Conservation (phyloP, 495 filamentous ascomycete genomes). For the Xylaria cubensis region DNA sequence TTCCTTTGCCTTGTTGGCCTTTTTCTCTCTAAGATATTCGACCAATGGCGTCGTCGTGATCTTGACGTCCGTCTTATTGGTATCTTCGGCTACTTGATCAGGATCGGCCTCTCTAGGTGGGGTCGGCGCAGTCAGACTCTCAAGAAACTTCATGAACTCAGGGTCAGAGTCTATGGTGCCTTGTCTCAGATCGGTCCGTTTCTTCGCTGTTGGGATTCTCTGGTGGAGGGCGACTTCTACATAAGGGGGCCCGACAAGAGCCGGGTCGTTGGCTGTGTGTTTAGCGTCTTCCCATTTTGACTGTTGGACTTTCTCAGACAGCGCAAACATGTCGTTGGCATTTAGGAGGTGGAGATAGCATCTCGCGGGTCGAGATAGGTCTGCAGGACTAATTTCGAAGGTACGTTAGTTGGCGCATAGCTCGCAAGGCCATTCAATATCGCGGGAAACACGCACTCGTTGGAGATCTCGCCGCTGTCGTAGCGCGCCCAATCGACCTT, state of each 20-base stretch:
- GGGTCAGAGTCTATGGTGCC: constrained; percentile 95
- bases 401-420: neutral
- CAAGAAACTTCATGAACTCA: constrained; percentile 92
- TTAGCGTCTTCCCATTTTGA: constrained; percentile 76
- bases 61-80: constrained; percentile 64
- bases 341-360: constrained; percentile 78
- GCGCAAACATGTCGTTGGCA: constrained; percentile 61
- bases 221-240: constrained; percentile 85
- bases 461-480: constrained; percentile 82
- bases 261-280: constrained; percentile 68
- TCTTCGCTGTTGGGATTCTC: constrained; percentile 71
- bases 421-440: neutral
- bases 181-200: constrained; percentile 80
- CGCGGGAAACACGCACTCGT: constrained; percentile 67
- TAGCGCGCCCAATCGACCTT: constrained; percentile 85
- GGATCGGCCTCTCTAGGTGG: constrained; percentile 51
- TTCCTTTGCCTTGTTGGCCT: constrained; percentile 85
- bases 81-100: constrained; percentile 59
- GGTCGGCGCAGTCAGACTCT: constrained; percentile 81
- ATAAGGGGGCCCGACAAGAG: constrained; percentile 73
- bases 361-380: constrained; percentile 75
- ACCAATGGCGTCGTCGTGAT: constrained; percentile 86
- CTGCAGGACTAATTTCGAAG: constrained; percentile 64
- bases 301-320: constrained; percentile 70
- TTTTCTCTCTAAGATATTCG: constrained; percentile 88